A percentile compares a stretch with the other conserved stretches of the same genome.
Evolutionary conservation across 2,329 filamentous ascomycete genomes (phyloP).

Genomic region (Colletotrichum cereale): DNA sequence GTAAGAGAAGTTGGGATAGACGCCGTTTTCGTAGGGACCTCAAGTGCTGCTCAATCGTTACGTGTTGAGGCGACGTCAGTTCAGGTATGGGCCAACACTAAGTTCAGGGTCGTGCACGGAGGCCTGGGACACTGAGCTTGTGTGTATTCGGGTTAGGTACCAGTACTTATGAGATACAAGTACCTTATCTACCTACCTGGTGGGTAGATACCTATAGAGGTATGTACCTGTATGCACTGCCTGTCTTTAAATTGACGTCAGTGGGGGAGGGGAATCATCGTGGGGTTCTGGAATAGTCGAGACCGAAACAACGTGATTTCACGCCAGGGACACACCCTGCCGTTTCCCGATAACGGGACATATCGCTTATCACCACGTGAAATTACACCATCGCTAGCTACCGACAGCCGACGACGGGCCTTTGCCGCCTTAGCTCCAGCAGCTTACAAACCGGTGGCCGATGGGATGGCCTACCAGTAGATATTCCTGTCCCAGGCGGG

Average conservation of each 20-base stretch:
- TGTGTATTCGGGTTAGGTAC: neutral
- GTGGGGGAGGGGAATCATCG: conserved; percentile 4
- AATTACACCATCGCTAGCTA: conserved; percentile 35
- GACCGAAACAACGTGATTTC: neutral
- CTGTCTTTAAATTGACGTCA: conserved; percentile 37
- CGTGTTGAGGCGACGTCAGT: conserved; percentile 34
- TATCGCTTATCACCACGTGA: conserved; percentile 38
- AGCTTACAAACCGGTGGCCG: conserved; percentile 35
- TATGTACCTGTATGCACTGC: too few relatives aligned
- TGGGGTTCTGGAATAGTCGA: neutral
- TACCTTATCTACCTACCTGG: too few relatives aligned
- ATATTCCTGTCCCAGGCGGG: neutral
- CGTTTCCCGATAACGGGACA: neutral
- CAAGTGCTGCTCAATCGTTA: neutral
- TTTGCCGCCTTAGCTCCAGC: conserved; percentile 21
- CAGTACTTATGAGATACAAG: too few relatives aligned
- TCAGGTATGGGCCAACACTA: neutral
- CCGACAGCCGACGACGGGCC: conserved; percentile 25
- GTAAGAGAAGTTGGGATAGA: neutral
- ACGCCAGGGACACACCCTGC: too few relatives aligned
- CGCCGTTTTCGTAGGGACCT: neutral
- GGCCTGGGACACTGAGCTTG: neutral
- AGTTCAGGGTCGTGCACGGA: conserved; percentile 22
- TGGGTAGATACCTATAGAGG: too few relatives aligned
- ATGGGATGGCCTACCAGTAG: neutral